Conservation (phyloP, 768 basidiomycete genomes). For the Hirschioporus abietinus region DNA sequence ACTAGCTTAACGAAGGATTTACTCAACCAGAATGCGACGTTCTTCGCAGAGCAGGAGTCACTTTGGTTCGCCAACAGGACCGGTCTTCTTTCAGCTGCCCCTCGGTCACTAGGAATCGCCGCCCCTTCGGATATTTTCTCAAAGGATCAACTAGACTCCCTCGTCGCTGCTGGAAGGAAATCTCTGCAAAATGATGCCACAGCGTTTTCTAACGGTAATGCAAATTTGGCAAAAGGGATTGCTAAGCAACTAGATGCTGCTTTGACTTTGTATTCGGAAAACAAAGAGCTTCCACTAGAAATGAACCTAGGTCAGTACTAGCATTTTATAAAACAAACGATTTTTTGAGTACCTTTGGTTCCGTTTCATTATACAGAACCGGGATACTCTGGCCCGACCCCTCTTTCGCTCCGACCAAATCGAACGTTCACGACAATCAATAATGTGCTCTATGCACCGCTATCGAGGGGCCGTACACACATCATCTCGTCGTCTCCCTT, state of each 20-base stretch:
- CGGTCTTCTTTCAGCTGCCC: constrained; percentile 10
- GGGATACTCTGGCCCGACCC: constrained; percentile 12
- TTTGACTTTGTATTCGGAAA: constrained; percentile 7
- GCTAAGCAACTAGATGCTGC: constrained; percentile 8
- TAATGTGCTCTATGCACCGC: constrained; percentile 11
- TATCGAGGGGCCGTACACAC: constrained; percentile 12
- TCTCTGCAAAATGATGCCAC: constrained; percentile 1
- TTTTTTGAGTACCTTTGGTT: neutral
- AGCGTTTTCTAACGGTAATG: constrained; percentile 11
- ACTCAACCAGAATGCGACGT: constrained; percentile 3
- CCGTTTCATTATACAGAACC: constrained; percentile 6
- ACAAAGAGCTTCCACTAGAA: constrained; percentile 10
- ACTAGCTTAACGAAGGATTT: neutral
- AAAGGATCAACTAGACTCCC: neutral
- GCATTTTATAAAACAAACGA: neutral
- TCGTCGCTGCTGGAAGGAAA: constrained; percentile 3
- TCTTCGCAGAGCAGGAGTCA: constrained; percentile 9
- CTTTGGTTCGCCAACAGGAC: constrained; percentile 13
- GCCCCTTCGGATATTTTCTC: constrained; percentile 10
- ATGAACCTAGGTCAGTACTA: constrained; percentile 7
- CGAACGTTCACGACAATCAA: constrained; percentile 11
- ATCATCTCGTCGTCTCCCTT: constrained; percentile 28
- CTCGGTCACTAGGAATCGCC: constrained; percentile 10
- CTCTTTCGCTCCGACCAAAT: constrained; percentile 1
- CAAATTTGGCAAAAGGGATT: constrained; percentile 12